A percentile compares a stretch with the other conserved stretches of the same genome.
phyloP scores from a whole-genome alignment of 208 protist genomes.

The Trichomonas vaginalis region DNA sequence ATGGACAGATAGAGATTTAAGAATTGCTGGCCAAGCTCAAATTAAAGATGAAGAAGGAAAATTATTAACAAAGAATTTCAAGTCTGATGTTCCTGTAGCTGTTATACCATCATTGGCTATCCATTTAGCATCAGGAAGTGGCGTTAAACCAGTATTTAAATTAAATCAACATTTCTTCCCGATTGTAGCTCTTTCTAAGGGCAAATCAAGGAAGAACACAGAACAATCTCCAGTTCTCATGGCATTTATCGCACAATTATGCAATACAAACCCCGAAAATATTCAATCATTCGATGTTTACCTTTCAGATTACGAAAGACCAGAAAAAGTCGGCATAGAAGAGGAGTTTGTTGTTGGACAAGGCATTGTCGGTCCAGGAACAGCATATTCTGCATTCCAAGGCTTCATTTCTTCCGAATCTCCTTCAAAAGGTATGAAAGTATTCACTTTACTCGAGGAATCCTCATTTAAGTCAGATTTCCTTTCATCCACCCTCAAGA shows the following conservation, averaged over 20 bases:
- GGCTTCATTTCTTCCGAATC: not conserved
- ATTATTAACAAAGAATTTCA: not conserved
- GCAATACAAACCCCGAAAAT: not conserved
- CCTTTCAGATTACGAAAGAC: not conserved
- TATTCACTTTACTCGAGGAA: not conserved
- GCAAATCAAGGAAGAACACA: not conserved
- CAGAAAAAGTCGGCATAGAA: not conserved
- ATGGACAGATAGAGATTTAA: conserved; percentile 15
- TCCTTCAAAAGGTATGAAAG: not conserved
- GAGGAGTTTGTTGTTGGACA: not conserved
- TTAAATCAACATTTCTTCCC: not conserved
- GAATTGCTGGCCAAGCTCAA: not conserved
- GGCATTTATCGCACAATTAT: not conserved
- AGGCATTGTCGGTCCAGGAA: not conserved
- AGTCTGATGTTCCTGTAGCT: not conserved
- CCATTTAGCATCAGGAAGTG: not conserved
- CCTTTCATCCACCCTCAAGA: not conserved
- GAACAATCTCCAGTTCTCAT: not conserved
- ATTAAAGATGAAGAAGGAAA: not conserved
- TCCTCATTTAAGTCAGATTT: not conserved
- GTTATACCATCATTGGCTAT: not conserved
- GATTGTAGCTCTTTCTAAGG: not conserved
- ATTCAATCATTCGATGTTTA: not conserved
- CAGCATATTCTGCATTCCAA: not conserved
- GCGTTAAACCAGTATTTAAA: not conserved